Percentiles rank a stretch among this genome's conserved stretches.
Conservation (phyloP, 306 rosid species). For the Luffa aegyptiaca region DNA sequence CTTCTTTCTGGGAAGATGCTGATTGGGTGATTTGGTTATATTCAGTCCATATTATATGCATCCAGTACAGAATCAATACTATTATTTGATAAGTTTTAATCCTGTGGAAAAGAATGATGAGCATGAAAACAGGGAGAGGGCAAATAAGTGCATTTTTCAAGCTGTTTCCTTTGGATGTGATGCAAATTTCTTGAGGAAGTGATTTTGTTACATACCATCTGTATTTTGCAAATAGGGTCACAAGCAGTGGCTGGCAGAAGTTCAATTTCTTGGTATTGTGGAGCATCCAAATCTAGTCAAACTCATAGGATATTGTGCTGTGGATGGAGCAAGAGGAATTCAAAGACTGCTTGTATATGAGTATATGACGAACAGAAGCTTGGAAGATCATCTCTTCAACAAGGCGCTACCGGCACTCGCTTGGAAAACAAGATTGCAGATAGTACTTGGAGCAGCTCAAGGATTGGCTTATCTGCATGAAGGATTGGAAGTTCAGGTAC, state of each 20-base stretch:
- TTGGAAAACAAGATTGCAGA: slow-evolving; percentile 62
- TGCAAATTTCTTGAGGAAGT: background rate
- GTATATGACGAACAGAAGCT: slow-evolving; percentile 60
- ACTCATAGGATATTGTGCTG: slow-evolving; percentile 70
- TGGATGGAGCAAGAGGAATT: slow-evolving; percentile 71
- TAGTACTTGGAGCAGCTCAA: slow-evolving; percentile 63
- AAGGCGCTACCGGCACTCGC: slow-evolving; percentile 38
- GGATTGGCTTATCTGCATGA: slow-evolving; percentile 71
- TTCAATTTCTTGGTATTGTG: slow-evolving; percentile 74
- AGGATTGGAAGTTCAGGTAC: slow-evolving; percentile 77
- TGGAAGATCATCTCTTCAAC: slow-evolving; percentile 64
- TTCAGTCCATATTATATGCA: background rate
- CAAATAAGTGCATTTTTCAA: background rate
- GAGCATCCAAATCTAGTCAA: slow-evolving; percentile 83
- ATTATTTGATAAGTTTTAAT: background rate
- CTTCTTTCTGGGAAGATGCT: background rate
- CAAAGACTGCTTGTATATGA: slow-evolving; percentile 79
- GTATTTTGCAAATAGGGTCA: slow-evolving; percentile 47
- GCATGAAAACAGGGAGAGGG: background rate
- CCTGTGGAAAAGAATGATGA: background rate
- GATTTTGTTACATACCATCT: background rate
- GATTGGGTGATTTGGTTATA: background rate
- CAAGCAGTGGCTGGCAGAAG: slow-evolving; percentile 80
- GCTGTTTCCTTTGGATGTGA: background rate
- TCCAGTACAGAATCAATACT: background rate